A percentile compares a stretch with the other conserved stretches of the same genome.
These are phyloP conservation scores for Sphaceloma murrayae DNA, from an alignment of 2,329 filamentous ascomycete species.

Conservation along the genomic window DNA sequence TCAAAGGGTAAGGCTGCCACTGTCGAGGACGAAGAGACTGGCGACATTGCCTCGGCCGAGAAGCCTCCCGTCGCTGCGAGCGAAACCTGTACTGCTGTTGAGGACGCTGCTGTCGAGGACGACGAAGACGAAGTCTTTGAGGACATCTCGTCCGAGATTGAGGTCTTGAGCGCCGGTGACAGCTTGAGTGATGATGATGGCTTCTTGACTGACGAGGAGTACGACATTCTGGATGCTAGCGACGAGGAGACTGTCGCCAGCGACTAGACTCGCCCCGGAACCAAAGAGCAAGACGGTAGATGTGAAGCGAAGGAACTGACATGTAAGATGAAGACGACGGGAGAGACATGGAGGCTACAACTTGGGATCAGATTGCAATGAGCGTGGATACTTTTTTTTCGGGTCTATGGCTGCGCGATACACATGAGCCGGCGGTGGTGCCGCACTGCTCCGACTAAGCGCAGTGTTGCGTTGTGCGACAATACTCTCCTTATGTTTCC, in stretches of 20 bases:
- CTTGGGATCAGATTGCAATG: slow-evolving; percentile 8
- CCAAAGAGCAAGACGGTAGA: no score
- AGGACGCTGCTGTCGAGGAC: slow-evolving; percentile 22
- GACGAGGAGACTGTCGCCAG: slow-evolving; percentile 59
- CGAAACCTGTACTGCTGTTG: slow-evolving; percentile 13
- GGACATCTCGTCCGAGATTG: slow-evolving; percentile 45
- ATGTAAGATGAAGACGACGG: neutral
- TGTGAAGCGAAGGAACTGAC: neutral
- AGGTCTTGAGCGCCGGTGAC: slow-evolving; percentile 41
- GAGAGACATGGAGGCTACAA: neutral
- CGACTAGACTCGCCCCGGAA: no score
- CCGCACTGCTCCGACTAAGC: no score
- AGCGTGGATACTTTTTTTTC: neutral
- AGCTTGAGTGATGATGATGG: slow-evolving; percentile 58
- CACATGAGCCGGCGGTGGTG: no score
- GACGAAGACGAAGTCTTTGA: slow-evolving; percentile 34
- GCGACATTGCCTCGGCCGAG: slow-evolving; percentile 36
- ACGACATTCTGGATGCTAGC: slow-evolving; percentile 90
- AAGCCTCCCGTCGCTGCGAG: slow-evolving; percentile 3
- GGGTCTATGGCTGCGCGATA: no score
- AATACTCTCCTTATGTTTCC: slow-evolving; percentile 7
- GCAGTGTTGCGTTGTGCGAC: no score
- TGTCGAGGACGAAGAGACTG: slow-evolving; percentile 50
- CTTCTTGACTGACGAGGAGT: slow-evolving; percentile 95
- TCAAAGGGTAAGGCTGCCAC: slow-evolving; percentile 43